Conservation (phyloP, 805 yeast species). For the Suhomyces emberorum region DNA sequence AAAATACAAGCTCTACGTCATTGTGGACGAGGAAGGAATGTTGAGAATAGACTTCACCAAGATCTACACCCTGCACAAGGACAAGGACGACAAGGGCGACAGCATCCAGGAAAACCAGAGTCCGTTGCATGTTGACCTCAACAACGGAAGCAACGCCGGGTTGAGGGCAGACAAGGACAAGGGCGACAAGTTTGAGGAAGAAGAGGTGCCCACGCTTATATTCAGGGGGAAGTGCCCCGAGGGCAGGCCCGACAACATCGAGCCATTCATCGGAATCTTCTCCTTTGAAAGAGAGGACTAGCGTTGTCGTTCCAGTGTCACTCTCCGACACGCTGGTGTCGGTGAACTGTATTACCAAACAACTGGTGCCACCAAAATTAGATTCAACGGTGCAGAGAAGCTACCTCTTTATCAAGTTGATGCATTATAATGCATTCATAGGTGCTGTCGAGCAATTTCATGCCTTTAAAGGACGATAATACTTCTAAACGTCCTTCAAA, state of each 20-base stretch:
- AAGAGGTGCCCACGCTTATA: slow-evolving; percentile 45
- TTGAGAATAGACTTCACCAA: slow-evolving; percentile 51
- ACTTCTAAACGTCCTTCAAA: too few relatives aligned
- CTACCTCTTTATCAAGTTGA: too few relatives aligned
- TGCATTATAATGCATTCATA: too few relatives aligned
- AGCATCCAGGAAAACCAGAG: too few relatives aligned
- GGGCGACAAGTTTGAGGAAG: slow-evolving; percentile 34
- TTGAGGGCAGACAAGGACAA: slow-evolving; percentile 11
- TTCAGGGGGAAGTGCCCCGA: slow-evolving; percentile 52
- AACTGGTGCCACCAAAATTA: too few relatives aligned
- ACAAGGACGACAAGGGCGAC: slow-evolving; percentile 8
- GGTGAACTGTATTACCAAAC: too few relatives aligned
- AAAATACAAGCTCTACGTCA: slow-evolving; percentile 48
- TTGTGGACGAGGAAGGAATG: slow-evolving; percentile 44
- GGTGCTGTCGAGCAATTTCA: too few relatives aligned
- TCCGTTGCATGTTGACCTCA: too few relatives aligned
- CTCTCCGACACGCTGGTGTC: too few relatives aligned
- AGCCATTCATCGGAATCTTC: slow-evolving; percentile 54
- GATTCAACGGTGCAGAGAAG: too few relatives aligned
- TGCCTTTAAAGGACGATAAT: too few relatives aligned
- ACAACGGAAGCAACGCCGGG: slow-evolving; percentile 2
- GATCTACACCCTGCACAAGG: slow-evolving; percentile 29
- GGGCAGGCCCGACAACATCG: slow-evolving; percentile 49
- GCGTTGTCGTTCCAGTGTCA: too few relatives aligned
- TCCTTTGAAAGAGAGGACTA: slow-evolving; percentile 47